Conservation (phyloP, 768 basidiomycete genomes). For the Tricholoma hemisulphureum region DNA sequence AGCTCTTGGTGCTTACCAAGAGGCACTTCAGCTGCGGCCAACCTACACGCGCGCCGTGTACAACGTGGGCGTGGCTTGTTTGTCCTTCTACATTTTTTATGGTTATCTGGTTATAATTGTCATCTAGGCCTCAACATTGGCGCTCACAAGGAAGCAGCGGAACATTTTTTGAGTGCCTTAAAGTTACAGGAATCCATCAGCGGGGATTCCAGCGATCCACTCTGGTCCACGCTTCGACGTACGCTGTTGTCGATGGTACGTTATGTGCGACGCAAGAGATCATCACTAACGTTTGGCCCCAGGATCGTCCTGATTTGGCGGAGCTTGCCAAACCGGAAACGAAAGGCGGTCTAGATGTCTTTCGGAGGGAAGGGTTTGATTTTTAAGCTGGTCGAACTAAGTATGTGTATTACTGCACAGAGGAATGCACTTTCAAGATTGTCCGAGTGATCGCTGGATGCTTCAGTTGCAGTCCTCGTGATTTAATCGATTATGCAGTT, state of each 20-base stretch:
- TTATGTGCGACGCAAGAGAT: conserved; percentile 1
- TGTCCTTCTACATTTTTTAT: conserved; percentile 29
- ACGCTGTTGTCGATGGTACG: conserved; percentile 79
- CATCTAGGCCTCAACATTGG: conserved; percentile 88
- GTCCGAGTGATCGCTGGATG: background rate
- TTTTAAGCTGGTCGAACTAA: conserved; percentile 52
- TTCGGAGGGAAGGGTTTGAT: conserved; percentile 85
- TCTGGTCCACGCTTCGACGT: conserved; percentile 88
- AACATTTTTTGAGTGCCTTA: conserved; percentile 89
- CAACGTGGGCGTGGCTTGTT: conserved; percentile 97
- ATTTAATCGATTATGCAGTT: too few relatives aligned
- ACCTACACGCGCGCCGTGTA: conserved; percentile 97
- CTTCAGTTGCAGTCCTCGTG: too few relatives aligned
- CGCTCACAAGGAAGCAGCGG: conserved; percentile 91
- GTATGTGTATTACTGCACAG: background rate
- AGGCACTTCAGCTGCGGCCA: conserved; percentile 86
- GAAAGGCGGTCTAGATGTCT: conserved; percentile 64
- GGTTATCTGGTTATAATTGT: conserved; percentile 8
- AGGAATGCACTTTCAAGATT: background rate
- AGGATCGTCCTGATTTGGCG: conserved; percentile 83
- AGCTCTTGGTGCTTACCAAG: conserved; percentile 84
- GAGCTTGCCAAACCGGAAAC: conserved; percentile 65
- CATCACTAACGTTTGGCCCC: conserved; percentile 4
- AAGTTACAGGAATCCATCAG: conserved; percentile 70
- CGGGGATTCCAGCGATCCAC: conserved; percentile 73